Evolutionary conservation across 495 filamentous ascomycete genomes (phyloP).

Genomic region (Apiosordaria backusii): DNA sequence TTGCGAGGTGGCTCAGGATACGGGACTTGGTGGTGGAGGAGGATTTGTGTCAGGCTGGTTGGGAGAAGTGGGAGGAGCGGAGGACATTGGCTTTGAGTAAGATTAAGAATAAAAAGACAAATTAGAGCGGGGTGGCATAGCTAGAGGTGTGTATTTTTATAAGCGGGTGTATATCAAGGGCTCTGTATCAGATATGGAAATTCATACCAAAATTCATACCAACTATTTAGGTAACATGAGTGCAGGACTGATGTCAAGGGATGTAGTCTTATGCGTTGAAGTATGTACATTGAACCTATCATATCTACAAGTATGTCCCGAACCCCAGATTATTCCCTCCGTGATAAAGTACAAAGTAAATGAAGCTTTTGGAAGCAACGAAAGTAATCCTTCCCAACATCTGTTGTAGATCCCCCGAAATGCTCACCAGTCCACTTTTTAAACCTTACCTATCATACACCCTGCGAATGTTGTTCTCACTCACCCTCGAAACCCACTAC

Average conservation of each 20-base stretch:
- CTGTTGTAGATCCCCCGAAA: not conserved
- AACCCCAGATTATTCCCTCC: not conserved
- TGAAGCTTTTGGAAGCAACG: not conserved
- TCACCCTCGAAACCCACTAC: not conserved
- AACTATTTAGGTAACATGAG: too few relatives aligned
- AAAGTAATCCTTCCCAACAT: not conserved
- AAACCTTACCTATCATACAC: not conserved
- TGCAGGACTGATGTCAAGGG: too few relatives aligned
- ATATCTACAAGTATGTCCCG: not conserved
- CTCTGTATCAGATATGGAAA: too few relatives aligned
- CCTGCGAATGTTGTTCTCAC: not conserved
- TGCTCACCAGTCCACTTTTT: not conserved
- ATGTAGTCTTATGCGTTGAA: not conserved
- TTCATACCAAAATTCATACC: too few relatives aligned
- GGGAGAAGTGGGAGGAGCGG: slow-evolving; percentile 76
- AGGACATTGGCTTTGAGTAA: slow-evolving; percentile 13
- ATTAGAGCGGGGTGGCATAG: not conserved
- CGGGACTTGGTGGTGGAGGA: slow-evolving; percentile 86
- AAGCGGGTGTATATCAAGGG: too few relatives aligned
- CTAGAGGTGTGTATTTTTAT: not conserved
- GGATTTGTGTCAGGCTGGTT: slow-evolving; percentile 86
- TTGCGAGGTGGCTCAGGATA: slow-evolving; percentile 62
- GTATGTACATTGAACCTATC: not conserved
- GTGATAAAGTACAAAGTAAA: slow-evolving; percentile 1
- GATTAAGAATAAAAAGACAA: slow-evolving; percentile 4